Evolutionary conservation across 2,329 filamentous ascomycete genomes (phyloP).

Genomic region (Penicillium sp.): DNA sequence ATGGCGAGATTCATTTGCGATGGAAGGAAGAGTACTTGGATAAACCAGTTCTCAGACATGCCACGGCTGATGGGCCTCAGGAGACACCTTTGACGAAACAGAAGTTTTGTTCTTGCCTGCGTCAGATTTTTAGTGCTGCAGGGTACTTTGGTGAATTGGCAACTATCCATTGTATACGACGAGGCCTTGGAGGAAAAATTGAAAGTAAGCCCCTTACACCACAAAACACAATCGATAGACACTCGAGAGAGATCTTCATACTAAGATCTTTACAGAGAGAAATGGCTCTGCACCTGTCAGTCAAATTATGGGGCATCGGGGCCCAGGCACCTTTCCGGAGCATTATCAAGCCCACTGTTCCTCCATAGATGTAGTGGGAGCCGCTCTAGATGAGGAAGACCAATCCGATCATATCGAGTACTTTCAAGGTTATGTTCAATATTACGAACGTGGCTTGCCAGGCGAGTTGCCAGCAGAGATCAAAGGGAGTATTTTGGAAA

Average conservation of each 20-base stretch:
- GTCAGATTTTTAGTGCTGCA: background rate
- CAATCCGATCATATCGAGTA: too few relatives aligned
- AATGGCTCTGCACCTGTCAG: background rate
- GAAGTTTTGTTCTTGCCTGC: background rate
- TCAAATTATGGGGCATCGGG: too few relatives aligned
- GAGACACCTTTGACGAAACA: conserved; percentile 7
- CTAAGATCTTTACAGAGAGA: conserved; percentile 8
- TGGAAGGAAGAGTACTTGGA: conserved; percentile 4
- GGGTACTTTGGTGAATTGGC: conserved; percentile 1
- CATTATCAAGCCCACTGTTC: too few relatives aligned
- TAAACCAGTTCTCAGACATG: conserved; percentile 1
- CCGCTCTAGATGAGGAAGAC: too few relatives aligned
- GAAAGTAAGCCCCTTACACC: background rate
- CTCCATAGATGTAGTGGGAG: too few relatives aligned
- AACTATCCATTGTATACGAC: conserved; percentile 2
- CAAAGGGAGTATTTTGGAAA: too few relatives aligned
- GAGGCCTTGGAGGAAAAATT: background rate
- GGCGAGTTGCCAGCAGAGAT: too few relatives aligned
- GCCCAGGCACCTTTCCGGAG: too few relatives aligned
- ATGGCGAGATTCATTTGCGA: conserved; percentile 1
- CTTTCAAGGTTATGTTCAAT: too few relatives aligned
- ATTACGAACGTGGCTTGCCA: too few relatives aligned
- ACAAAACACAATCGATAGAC: background rate
- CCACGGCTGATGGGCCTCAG: background rate
- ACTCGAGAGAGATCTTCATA: background rate